A percentile compares a stretch with the other conserved stretches of the same genome.
phyloP scores from a whole-genome alignment of 2,329 filamentous ascomycete genomes.

The Arthrobotrys conoides region DNA sequence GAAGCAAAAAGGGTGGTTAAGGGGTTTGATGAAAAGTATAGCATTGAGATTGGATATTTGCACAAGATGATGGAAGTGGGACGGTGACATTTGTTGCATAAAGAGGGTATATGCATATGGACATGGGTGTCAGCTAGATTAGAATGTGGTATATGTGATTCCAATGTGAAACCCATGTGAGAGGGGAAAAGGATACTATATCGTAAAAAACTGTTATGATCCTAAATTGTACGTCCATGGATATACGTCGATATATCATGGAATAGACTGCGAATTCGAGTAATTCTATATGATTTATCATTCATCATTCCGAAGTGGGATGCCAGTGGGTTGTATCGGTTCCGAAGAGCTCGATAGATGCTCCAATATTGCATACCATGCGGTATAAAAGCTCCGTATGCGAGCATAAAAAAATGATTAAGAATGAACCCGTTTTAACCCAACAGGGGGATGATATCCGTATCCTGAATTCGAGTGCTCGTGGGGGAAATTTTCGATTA shows the following conservation, averaged over 20 bases:
- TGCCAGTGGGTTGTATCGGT: background rate
- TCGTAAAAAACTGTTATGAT: background rate
- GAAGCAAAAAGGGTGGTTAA: slow-evolving; percentile 39
- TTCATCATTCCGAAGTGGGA: background rate
- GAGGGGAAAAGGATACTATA: background rate
- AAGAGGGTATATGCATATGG: background rate
- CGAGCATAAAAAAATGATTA: background rate
- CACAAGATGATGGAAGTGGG: slow-evolving; percentile 60
- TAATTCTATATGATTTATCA: background rate
- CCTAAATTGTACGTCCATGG: background rate
- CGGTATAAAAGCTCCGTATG: slow-evolving; percentile 11
- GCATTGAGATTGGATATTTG: slow-evolving; percentile 59
- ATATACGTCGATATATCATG: background rate
- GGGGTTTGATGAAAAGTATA: slow-evolving; percentile 58
- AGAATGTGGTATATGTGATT: slow-evolving; percentile 10
- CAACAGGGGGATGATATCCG: slow-evolving; percentile 3
- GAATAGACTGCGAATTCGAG: background rate
- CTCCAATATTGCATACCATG: background rate
- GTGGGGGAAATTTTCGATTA: slow-evolving; percentile 10
- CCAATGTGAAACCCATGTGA: background rate
- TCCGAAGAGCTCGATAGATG: background rate
- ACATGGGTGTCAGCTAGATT: slow-evolving; percentile 6
- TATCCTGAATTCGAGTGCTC: too few species aligned
- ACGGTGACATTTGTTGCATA: slow-evolving; percentile 16
- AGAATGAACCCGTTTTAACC: slow-evolving; percentile 12